These are phyloP conservation scores for Mychonastes homosphaera DNA, from an alignment of 139 green algal genomes.

Conservation along the genomic window DNA sequence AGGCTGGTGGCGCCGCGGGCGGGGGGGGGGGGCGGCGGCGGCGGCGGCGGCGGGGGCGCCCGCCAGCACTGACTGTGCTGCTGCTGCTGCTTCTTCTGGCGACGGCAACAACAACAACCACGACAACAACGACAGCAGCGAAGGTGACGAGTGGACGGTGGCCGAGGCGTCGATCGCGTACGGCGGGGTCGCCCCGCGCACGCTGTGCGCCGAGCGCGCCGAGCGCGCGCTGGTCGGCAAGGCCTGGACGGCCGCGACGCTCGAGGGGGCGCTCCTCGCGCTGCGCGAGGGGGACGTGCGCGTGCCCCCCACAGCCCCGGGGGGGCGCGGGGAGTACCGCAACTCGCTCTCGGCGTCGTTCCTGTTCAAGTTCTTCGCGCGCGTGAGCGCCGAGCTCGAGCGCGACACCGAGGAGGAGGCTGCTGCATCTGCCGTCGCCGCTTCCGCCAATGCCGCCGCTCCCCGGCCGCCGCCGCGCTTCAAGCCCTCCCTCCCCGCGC, in stretches of 20 bases:
- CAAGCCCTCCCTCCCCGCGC: constrained; percentile 7
- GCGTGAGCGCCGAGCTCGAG: constrained; percentile 5
- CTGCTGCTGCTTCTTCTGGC: constrained; percentile 1
- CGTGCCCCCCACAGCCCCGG: constrained; percentile 56
- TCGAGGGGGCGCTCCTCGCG: constrained; percentile 49
- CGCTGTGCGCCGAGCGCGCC: constrained; percentile 3
- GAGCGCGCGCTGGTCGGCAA: constrained; percentile 44
- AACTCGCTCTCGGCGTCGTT: constrained; percentile 75
- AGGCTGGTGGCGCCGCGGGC: constrained; percentile 23
- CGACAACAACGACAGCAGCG: too few species aligned
- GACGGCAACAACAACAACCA: constrained; percentile 1
- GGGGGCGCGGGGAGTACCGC: constrained; percentile 85
- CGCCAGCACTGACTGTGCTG: too few species aligned
- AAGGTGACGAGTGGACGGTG: constrained; percentile 40
- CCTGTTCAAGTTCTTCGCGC: constrained; percentile 89
- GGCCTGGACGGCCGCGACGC: constrained; percentile 34
- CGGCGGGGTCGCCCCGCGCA: constrained; percentile 67
- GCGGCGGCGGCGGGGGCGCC: neutral
- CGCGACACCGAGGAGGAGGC: too few species aligned
- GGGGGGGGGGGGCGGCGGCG: too few species aligned
- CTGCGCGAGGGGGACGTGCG: constrained; percentile 65
- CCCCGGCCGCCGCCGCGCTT: too few species aligned
- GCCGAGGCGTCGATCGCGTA: constrained; percentile 60
- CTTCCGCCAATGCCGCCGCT: too few species aligned
- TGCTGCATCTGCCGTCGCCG: too few species aligned